Conservation (phyloP, 2,329 filamentous ascomycete species). For the Bisporella sp. region DNA sequence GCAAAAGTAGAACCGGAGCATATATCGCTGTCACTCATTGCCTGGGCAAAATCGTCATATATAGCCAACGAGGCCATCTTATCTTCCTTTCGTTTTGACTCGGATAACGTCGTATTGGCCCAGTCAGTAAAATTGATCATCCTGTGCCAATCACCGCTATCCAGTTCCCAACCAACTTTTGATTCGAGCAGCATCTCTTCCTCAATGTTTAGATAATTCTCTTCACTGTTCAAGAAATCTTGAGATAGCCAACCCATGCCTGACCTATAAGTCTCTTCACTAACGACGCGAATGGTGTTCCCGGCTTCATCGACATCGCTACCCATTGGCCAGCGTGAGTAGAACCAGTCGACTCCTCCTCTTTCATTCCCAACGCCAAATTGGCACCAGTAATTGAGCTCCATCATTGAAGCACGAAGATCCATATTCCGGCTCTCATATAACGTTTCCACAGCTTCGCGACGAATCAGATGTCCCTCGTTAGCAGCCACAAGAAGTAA, state of each 20-base stretch:
- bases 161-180: constrained; percentile 62
- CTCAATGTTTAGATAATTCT: constrained; percentile 39
- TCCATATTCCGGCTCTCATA: constrained; percentile 66
- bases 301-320: constrained; percentile 61
- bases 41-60: constrained; percentile 48
- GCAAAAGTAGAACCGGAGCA: constrained; percentile 29
- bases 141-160: constrained; percentile 50
- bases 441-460: constrained; percentile 60
- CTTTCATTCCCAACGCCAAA: constrained; percentile 87
- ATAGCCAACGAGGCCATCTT: constrained; percentile 36
- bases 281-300: constrained; percentile 68
- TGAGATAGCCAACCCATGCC: constrained; percentile 74
- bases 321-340: constrained; percentile 67
- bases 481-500: constrained; percentile 76
- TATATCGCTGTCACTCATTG: constrained; percentile 60
- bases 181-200: constrained; percentile 58
- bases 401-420: constrained; percentile 71
- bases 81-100: constrained; percentile 12
- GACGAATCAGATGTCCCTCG: constrained; percentile 75
- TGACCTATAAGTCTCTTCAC: constrained; percentile 66
- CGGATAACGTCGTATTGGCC: constrained; percentile 25
- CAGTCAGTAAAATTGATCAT: constrained; percentile 34
- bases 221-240: constrained; percentile 42
- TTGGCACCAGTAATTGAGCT: constrained; percentile 95
- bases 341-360: constrained; percentile 86